Base-by-base conservation (phyloP, 2,329 filamentous ascomycete species). In the Didymella lethalis region DNA sequence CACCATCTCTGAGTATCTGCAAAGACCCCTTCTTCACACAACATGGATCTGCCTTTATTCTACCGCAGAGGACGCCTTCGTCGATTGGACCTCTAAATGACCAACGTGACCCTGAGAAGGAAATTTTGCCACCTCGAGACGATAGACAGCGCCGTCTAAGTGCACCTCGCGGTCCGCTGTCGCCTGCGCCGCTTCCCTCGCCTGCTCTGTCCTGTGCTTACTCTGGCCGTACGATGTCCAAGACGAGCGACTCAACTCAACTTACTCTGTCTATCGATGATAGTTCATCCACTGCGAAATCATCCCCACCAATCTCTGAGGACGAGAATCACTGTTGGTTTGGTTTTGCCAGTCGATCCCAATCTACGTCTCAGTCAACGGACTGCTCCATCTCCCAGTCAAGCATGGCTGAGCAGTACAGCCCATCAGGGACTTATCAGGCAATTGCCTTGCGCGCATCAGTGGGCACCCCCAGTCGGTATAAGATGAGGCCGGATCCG, bases 381-480 rank as follows among this genome's bases (percentile, higher is more conserved):
- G 2, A 7, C 7, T 10, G 34, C 8, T 18, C 34, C 6, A 16
- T 38, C n/a, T 38, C 16, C n/a, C 34, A 18, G 34, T 38, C 16
- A 2, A 14, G 12, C 8, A 12, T n/a, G 0, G 29, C 26, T 18
- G 43, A 20, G 5, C 34, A 38, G 10, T 18, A 12, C 18, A 23
- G 28, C 7, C 28, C 11, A 2, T 26, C 41, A 11, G 34, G n/a
- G 28, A 18, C 26, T 23, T 25, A 48, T 18, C 48, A 38, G 20
- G 16, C 6, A 8, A 23, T 28, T n/a, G 2, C 26, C 7, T 20
- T n/a, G 16, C 43, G 28, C 2, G 25, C 26, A 1, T 29, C 31
- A n/a, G 31, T 12, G 14, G 48, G 12, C 11, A 43, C 16, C 23
- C 55, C 44, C n/a, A 40, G 20, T 32, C 48, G 48, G 1, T 57